These are phyloP conservation scores for Zoysia pacifica DNA, from an alignment of 176 grass and related monocot genomes.

Conservation along the genomic window DNA sequence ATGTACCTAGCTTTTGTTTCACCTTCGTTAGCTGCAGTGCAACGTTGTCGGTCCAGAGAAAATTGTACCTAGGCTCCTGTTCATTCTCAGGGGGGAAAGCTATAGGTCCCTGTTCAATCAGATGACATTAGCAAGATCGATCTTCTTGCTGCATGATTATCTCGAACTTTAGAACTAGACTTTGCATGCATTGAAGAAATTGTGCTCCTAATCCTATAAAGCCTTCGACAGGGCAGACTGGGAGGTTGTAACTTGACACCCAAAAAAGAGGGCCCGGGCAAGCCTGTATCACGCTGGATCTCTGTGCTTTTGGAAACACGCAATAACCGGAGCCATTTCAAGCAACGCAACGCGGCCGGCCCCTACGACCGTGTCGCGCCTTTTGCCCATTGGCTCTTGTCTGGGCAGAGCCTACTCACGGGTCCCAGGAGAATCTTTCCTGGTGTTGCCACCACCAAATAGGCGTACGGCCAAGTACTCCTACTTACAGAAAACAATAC, in stretches of 20 bases:
- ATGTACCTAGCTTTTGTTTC: slow-evolving; percentile 22
- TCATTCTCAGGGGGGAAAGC: neutral
- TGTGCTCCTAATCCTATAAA: neutral
- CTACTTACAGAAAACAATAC: slow-evolving; percentile 18
- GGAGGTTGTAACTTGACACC: slow-evolving; percentile 22
- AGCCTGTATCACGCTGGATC: slow-evolving; percentile 15
- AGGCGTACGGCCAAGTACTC: slow-evolving; percentile 13
- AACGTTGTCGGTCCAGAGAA: neutral
- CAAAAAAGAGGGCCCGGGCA: neutral
- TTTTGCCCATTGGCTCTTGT: slow-evolving; percentile 4
- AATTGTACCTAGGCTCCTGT: slow-evolving; percentile 30
- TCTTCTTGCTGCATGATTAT: slow-evolving; percentile 19
- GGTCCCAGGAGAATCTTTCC: slow-evolving; percentile 37
- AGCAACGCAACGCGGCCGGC: neutral
- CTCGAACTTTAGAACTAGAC: slow-evolving; percentile 12
- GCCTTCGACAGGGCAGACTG: slow-evolving; percentile 15
- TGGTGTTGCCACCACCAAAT: slow-evolving; percentile 29
- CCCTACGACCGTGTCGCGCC: neutral
- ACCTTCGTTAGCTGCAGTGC: neutral
- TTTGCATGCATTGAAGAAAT: neutral
- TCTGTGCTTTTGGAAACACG: slow-evolving; percentile 35
- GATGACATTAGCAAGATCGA: neutral
- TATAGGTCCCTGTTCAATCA: slow-evolving; percentile 43
- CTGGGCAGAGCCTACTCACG: neutral
- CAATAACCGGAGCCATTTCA: slow-evolving; percentile 25